Evolutionary conservation across 208 protist genomes (phyloP), one percentile per base, ranked within the genome.

Genomic region (Trypanosoma mega): DNA sequence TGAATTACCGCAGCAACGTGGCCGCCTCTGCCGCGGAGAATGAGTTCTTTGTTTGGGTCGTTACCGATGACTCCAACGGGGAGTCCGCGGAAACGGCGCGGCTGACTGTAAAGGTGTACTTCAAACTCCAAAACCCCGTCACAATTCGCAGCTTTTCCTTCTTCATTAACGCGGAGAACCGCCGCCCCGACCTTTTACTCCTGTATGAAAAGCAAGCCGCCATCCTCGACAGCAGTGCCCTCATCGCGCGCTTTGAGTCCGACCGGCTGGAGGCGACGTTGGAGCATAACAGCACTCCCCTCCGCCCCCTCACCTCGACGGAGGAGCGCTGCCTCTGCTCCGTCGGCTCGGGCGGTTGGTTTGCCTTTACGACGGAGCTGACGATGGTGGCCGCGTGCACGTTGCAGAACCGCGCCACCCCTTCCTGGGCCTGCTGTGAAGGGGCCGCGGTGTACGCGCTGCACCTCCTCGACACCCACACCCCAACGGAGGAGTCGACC

Each of bases 1-100:
- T 96, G 39, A 95, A 95, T 67, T 93, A 89, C 55, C 77, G 78
- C 73, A 95, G 89, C 65, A 95, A 95, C 59, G 85, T 92, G 5
- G 82, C 74, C 1, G 89, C 89, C 18, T 89, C 79, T 8, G 78
- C 86, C 2, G 62, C 74, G 0, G 63, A 77, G 12, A 66, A 50
- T 8, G 89, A 93, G 46, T 90, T 96, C 45, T 80, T 77, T 36
- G 83, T 93, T 16, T 93, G 86, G 89, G 74, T 90, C 14, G 86
- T 88, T 11, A 82, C 64, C 18, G 53, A 79, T 20, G 72, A 83
- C 21, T 36, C 54, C 46, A 57, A 43, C 37, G 39, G 43, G 11
- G 46, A 16, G 2, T 0, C 46, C 1, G 6, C 21, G 20, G 34
- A 21, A 7, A 43, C 46, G 5, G 41, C 64, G n/a, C 23, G 36